phyloP scores from a whole-genome alignment of 495 filamentous ascomycete genomes.

The Xylaria longipes region DNA sequence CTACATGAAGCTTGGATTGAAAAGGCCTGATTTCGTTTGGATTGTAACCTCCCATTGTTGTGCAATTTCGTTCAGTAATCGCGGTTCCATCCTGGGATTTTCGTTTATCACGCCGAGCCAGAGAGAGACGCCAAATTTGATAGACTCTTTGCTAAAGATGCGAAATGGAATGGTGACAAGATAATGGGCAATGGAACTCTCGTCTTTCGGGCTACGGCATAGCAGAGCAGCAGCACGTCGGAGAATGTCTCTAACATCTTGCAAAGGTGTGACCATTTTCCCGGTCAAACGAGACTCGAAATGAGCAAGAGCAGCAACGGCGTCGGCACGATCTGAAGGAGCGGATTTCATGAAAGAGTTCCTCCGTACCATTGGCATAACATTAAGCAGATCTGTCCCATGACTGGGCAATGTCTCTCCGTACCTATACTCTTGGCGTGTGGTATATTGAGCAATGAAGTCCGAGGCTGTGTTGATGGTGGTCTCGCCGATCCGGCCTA shows the following conservation, averaged over 20 bases:
- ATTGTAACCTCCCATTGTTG: slow-evolving; percentile 87
- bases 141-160: slow-evolving; percentile 91
- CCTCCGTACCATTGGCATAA: slow-evolving; percentile 58
- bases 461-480: slow-evolving; percentile 90
- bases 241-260: slow-evolving; percentile 78
- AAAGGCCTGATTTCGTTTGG: slow-evolving; percentile 76
- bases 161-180: slow-evolving; percentile 90
- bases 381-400: slow-evolving; percentile 65
- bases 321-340: slow-evolving; percentile 59
- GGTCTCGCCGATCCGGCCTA: slow-evolving; percentile 72
- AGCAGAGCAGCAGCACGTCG: slow-evolving; percentile 83
- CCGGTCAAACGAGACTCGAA: slow-evolving; percentile 71
- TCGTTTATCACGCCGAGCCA: slow-evolving; percentile 98
- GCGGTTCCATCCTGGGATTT: slow-evolving; percentile 84
- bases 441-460: slow-evolving; percentile 97
- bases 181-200: slow-evolving; percentile 78
- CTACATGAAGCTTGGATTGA: slow-evolving; percentile 72
- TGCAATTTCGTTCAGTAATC: slow-evolving; percentile 81
- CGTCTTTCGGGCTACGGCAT: slow-evolving; percentile 73
- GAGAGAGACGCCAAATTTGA: slow-evolving; percentile 92
- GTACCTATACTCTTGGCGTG: slow-evolving; percentile 89
- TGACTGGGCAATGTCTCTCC: slow-evolving; percentile 71
- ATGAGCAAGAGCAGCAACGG: slow-evolving; percentile 64
- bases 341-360: slow-evolving; percentile 49
- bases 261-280: slow-evolving; percentile 70